Conservation (phyloP, 2,329 filamentous ascomycete species). For the Penicillium sp. region DNA sequence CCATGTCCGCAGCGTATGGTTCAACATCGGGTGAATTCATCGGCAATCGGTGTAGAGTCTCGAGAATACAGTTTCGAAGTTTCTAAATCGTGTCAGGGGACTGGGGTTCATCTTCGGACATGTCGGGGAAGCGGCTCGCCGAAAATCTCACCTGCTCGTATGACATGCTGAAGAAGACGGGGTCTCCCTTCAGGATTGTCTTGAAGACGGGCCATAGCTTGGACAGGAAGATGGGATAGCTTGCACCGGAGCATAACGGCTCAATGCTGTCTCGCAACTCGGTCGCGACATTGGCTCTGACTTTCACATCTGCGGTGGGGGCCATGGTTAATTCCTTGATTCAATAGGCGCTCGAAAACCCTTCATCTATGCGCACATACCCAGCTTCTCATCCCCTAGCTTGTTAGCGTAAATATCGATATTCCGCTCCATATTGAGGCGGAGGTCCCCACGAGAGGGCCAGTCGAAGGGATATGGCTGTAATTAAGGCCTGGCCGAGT, state of each 20-base stretch:
- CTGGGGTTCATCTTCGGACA: constrained; percentile 2
- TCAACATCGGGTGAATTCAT: constrained; percentile 78
- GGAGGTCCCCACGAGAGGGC: constrained; percentile 22
- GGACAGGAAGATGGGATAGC: constrained; percentile 78
- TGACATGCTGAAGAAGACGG: constrained; percentile 87
- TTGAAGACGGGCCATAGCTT: constrained; percentile 89
- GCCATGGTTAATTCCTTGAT: constrained; percentile 2
- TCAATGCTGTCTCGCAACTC: constrained; percentile 91
- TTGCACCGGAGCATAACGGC: constrained; percentile 70
- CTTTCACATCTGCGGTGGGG: constrained; percentile 65
- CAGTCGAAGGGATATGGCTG: constrained; percentile 20
- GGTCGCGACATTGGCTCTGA: constrained; percentile 77
- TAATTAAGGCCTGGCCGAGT: constrained; percentile 37
- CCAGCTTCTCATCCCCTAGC: constrained; percentile 48
- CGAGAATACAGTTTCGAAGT: constrained; percentile 87
- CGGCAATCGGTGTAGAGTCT: constrained; percentile 86
- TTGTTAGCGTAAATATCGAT: constrained; percentile 52
- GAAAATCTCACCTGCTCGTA: constrained; percentile 70
- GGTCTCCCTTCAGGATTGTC: constrained; percentile 76
- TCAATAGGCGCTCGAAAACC: background rate
- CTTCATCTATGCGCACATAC: constrained; percentile 33
- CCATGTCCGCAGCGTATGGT: constrained; percentile 80
- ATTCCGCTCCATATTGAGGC: constrained; percentile 43
- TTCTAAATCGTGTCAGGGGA: constrained; percentile 53
- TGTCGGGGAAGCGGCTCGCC: background rate